These are phyloP conservation scores for Hsuehochloa calcarea DNA, from an alignment of 176 grass and related monocot species.

Conservation along the genomic window DNA sequence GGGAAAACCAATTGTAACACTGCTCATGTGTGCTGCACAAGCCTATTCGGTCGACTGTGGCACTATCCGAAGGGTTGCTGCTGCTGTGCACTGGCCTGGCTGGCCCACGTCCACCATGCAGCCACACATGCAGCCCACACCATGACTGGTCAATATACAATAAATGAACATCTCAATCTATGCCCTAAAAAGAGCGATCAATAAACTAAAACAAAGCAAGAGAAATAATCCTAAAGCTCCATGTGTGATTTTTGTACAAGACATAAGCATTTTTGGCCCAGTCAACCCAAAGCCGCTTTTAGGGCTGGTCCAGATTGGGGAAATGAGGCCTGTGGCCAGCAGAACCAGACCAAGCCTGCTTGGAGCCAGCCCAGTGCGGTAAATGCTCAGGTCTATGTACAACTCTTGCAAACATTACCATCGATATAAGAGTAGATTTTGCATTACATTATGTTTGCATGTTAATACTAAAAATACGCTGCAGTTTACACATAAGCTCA, in stretches of 20 bases:
- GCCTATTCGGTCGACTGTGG: too few relatives aligned
- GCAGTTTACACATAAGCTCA: constrained; percentile 14
- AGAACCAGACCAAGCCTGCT: not conserved
- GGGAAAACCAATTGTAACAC: not conserved
- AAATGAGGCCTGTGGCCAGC: not conserved
- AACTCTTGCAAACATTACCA: constrained; percentile 17
- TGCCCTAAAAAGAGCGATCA: not conserved
- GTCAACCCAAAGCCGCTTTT: not conserved
- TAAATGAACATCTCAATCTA: not conserved
- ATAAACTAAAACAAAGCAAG: not conserved
- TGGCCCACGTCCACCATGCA: too few relatives aligned
- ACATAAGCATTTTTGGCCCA: not conserved
- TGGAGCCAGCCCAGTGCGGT: not conserved
- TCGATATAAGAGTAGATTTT: not conserved
- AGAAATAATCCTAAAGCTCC: not conserved
- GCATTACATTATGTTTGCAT: not conserved
- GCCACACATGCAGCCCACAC: too few relatives aligned
- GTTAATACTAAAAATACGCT: not conserved
- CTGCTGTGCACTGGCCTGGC: too few relatives aligned
- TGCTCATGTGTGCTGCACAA: too few relatives aligned
- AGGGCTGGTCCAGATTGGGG: not conserved
- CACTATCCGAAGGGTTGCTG: too few relatives aligned
- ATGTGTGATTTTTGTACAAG: constrained; percentile 10
- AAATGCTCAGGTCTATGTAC: not conserved
- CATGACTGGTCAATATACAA: not conserved